These are phyloP conservation scores for Phytophthora pinifolia DNA, from an alignment of 352 stramenopile species.

Conservation along the genomic window DNA sequence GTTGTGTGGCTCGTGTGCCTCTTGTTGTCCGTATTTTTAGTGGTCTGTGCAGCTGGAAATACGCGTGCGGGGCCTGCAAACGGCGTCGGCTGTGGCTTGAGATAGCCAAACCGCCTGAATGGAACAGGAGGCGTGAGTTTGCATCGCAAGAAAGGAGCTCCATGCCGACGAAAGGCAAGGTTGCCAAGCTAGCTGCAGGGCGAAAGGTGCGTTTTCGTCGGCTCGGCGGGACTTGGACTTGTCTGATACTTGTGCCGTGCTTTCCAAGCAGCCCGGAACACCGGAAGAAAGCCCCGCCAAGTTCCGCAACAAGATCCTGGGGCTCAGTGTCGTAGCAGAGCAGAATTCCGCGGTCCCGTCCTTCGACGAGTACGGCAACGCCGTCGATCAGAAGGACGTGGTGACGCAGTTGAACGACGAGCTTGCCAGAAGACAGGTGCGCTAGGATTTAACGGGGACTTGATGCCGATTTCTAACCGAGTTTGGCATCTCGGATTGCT, in stretches of 20 bases:
- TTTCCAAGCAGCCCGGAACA: conserved; percentile 8
- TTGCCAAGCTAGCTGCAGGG: conserved; percentile 12
- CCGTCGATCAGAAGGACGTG: conserved; percentile 49
- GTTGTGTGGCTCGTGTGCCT: too few relatives aligned
- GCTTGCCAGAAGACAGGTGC: conserved; percentile 52
- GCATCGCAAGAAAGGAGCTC: background rate
- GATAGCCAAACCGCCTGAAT: background rate
- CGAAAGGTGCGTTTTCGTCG: conserved; percentile 20
- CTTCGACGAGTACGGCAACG: conserved; percentile 26
- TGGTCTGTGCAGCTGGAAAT: conserved; percentile 13
- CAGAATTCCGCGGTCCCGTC: conserved; percentile 34
- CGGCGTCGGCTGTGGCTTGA: too few relatives aligned
- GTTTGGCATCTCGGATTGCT: background rate
- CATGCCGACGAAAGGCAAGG: conserved; percentile 26
- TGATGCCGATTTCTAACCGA: background rate
- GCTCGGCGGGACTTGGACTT: conserved; percentile 1
- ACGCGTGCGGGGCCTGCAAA: background rate
- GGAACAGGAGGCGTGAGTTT: conserved; percentile 4
- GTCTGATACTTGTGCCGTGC: conserved; percentile 4
- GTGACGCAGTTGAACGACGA: conserved; percentile 62
- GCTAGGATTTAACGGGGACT: too few relatives aligned
- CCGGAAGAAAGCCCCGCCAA: conserved; percentile 47
- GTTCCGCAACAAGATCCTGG: conserved; percentile 59
- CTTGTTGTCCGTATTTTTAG: conserved; percentile 18
- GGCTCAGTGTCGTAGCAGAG: conserved; percentile 44